A percentile compares a stretch with the other conserved stretches of the same genome.
Evolutionary conservation across 2,329 filamentous ascomycete species (phyloP).

Genomic region (Xylogone sp.): DNA sequence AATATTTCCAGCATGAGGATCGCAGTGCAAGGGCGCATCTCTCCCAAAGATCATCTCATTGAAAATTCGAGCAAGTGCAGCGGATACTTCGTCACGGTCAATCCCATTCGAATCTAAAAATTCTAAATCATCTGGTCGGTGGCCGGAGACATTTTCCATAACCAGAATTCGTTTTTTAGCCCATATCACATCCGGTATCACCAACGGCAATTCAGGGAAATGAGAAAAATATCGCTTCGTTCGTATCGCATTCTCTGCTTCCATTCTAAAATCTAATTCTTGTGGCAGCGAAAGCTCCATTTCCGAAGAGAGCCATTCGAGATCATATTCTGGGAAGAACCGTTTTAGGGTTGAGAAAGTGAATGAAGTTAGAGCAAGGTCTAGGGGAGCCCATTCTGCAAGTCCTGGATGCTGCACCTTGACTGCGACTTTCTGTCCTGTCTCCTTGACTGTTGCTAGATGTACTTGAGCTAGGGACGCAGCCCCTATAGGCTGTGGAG

Average conservation of each 20-base stretch:
- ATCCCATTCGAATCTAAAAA: slow-evolving; percentile 85
- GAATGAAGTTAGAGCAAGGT: slow-evolving; percentile 80
- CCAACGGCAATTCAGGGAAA: slow-evolving; percentile 70
- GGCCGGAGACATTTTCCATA: slow-evolving; percentile 89
- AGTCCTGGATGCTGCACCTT: slow-evolving; percentile 93
- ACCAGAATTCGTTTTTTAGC: slow-evolving; percentile 85
- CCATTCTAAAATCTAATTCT: slow-evolving; percentile 84
- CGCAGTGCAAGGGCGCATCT: slow-evolving; percentile 86
- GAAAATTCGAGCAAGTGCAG: slow-evolving; percentile 85
- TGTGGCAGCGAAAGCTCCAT: slow-evolving; percentile 89
- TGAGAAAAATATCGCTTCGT: slow-evolving; percentile 77
- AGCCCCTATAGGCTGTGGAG: slow-evolving; percentile 76
- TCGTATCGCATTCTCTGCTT: slow-evolving; percentile 78
- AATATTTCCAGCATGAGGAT: slow-evolving; percentile 94
- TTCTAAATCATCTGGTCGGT: slow-evolving; percentile 81
- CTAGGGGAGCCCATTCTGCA: slow-evolving; percentile 85
- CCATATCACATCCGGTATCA: slow-evolving; percentile 89
- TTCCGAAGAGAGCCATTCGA: slow-evolving; percentile 92
- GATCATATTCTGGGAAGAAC: slow-evolving; percentile 96
- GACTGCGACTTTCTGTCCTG: slow-evolving; percentile 83
- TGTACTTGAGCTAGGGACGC: slow-evolving; percentile 95
- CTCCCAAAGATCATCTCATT: slow-evolving; percentile 99
- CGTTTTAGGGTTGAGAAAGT: slow-evolving; percentile 86
- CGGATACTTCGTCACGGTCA: slow-evolving; percentile 92
- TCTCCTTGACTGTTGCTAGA: slow-evolving; percentile 76